phyloP scores from a whole-genome alignment of 257 asterid species.

The Solanum pennellii region DNA sequence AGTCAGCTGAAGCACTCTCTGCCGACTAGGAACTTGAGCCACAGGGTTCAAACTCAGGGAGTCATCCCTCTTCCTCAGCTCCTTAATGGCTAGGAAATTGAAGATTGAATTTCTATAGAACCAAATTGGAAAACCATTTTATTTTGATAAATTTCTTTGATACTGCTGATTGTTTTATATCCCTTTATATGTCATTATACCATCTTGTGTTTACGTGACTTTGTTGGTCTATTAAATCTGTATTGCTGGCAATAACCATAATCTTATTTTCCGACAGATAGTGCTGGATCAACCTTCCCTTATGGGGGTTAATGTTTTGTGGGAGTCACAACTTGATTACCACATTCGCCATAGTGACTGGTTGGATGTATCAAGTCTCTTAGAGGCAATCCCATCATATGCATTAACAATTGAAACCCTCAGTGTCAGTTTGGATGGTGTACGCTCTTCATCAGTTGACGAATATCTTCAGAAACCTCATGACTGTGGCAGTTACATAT shows the following conservation, averaged over 20 bases:
- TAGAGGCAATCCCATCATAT: constrained; percentile 69
- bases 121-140: not conserved
- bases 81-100: not conserved
- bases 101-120: not conserved
- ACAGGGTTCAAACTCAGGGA: not conserved
- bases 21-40: not conserved
- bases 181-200: not conserved
- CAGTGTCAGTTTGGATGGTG: constrained; percentile 53
- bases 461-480: constrained; percentile 31
- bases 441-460: constrained; percentile 30
- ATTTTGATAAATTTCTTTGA: not conserved
- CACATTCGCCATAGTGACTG: constrained; percentile 83
- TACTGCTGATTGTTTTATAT: not conserved
- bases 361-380: constrained; percentile 74
- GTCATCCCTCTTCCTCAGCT: not conserved
- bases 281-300: constrained; percentile 86
- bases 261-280: constrained; percentile 44
- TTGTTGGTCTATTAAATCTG: not conserved
- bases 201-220: not conserved
- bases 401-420: constrained; percentile 67
- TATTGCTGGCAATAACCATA: constrained; percentile 1
- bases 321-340: constrained; percentile 98
- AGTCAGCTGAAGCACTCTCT: not conserved
- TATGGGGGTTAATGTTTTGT: constrained; percentile 83
- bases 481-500: constrained; percentile 35